Evolutionary conservation across 176 grass and related monocot genomes (phyloP), one percentile per base, ranked within the genome.

Genomic region (Aegilops longissima): DNA sequence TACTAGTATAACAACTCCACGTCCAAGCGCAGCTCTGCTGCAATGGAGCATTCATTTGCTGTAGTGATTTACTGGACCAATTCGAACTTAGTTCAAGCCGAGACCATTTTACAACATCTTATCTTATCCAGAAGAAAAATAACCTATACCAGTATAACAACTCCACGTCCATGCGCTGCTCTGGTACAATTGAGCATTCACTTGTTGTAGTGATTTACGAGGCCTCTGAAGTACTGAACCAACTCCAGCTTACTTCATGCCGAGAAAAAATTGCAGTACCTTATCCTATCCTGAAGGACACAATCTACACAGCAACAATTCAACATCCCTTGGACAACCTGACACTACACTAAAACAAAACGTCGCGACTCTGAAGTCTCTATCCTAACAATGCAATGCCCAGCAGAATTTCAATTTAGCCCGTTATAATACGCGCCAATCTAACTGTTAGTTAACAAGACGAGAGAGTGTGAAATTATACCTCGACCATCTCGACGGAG

Each of bases 401-500:
- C 2, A 61, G 31, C 8, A 80, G 2, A 82, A 61, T 45, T 69
- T 47, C 4, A 8, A 14, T 21, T 13, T 33, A 42, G 23, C 3
- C 10, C 12, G 13, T 20, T 63, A 67, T 16, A 54, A 21, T 65
- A 13, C 3, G 44, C 44, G 44, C 44, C 44, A 47, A 47, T 1
- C 44, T 13, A 47, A 47, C 39, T 42, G 39, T 42, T 42, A 42
- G 39, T 42, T 8, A 38, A 38, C 18, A 6, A 20, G 54, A 8
- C 8, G 8, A 87, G 33, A 69, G 8, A 23, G 5, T 21, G 20
- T 21, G 9, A 54, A 14, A 3, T 65, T 66, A 87, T 91, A 98
- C 97, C 94, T 99, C 97, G 40, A 96, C 97, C 92, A 94, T 99
- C 85, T 99, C 97, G 73, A 99, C 97, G 66, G 88, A 89, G 65